A percentile compares a stretch with the other conserved stretches of the same genome.
phyloP scores from a whole-genome alignment of 2,329 filamentous ascomycete genomes.

The Claviceps spartinae region DNA sequence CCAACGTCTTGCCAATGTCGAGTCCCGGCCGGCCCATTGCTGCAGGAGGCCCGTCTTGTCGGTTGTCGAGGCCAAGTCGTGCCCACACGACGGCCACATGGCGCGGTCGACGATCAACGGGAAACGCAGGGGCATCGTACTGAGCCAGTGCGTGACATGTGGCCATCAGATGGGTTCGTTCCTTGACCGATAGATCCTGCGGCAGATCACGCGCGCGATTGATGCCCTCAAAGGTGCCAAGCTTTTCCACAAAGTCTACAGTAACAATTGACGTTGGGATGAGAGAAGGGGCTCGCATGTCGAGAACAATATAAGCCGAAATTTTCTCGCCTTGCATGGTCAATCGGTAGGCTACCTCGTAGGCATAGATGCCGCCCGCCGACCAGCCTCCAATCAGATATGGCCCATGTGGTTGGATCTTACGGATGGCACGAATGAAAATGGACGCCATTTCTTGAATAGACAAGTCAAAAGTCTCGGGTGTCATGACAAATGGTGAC shows the following conservation, averaged over 20 bases:
- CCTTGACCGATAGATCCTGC: neutral
- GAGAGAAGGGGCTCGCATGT: neutral
- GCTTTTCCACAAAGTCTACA: neutral
- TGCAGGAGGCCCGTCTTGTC: neutral
- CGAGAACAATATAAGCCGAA: neutral
- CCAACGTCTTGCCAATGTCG: neutral
- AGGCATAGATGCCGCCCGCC: neutral
- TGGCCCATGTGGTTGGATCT: neutral
- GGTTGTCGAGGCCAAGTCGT: neutral
- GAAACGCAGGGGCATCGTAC: neutral
- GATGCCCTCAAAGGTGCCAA: neutral
- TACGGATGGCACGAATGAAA: neutral
- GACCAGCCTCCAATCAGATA: neutral
- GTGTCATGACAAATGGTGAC: neutral
- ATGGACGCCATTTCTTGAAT: neutral
- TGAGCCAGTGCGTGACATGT: neutral
- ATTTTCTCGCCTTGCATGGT: neutral
- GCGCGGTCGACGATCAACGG: neutral
- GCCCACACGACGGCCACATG: neutral
- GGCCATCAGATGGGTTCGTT: neutral
- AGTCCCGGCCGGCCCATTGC: neutral
- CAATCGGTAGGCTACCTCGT: neutral
- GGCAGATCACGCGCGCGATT: neutral
- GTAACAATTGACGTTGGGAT: neutral
- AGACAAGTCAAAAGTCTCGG: neutral